phyloP scores from a whole-genome alignment of 345 rosid species.

The Barbarea vulgaris region DNA sequence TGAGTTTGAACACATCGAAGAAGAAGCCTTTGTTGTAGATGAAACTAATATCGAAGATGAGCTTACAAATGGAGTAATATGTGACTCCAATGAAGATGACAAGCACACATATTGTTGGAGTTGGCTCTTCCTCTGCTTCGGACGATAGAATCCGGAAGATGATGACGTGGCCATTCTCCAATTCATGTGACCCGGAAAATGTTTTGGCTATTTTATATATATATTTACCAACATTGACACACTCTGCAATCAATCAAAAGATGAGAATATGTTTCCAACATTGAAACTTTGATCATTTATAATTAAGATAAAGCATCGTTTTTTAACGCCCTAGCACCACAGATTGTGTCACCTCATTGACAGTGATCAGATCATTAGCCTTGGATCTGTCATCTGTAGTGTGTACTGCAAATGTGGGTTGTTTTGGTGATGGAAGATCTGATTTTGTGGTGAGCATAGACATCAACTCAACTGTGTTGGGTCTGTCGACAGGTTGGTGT shows the following conservation, averaged over 20 bases:
- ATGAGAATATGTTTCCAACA: too few relatives aligned
- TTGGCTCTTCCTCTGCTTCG: not conserved
- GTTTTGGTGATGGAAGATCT: constrained; percentile 26
- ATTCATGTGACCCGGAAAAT: too few relatives aligned
- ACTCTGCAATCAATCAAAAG: too few relatives aligned
- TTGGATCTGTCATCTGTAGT: not conserved
- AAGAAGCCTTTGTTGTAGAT: not conserved
- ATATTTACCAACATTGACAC: too few relatives aligned
- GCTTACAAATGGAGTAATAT: not conserved
- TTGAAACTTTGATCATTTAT: too few relatives aligned
- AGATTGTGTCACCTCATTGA: constrained; percentile 17
- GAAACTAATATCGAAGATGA: not conserved
- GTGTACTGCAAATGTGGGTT: constrained; percentile 5
- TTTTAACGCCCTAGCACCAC: constrained; percentile 11
- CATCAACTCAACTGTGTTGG: constrained; percentile 19
- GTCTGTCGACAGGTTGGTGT: constrained; percentile 23
- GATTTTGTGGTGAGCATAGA: constrained; percentile 30
- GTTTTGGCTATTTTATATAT: too few relatives aligned
- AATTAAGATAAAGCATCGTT: too few relatives aligned
- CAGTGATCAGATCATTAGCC: not conserved
- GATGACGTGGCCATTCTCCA: too few relatives aligned
- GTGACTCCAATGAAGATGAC: not conserved
- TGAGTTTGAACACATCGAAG: not conserved
- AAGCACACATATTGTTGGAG: not conserved
- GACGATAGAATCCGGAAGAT: too few relatives aligned